phyloP scores from a whole-genome alignment of 176 grass and related monocot species.

The Metroxylon sagu region DNA sequence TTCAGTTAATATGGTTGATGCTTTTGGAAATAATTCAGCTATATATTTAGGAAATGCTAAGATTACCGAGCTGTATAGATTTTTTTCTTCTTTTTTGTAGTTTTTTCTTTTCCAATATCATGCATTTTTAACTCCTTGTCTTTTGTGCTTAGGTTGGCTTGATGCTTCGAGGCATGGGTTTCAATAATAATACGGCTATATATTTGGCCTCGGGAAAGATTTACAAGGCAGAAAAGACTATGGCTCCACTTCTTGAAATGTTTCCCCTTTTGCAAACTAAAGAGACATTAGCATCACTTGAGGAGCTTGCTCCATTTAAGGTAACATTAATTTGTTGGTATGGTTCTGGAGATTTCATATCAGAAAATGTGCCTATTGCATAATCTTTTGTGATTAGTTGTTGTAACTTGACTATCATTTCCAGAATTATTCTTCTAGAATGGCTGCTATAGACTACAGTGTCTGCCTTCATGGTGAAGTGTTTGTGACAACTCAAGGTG shows the following conservation, averaged over 20 bases:
- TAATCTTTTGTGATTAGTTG: constrained; percentile 3
- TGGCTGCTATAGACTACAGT: constrained; percentile 94
- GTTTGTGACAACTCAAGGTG: constrained; percentile 95
- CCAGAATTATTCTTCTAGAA: constrained; percentile 98
- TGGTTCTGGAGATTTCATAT: no score
- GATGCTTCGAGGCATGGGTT: constrained; percentile 93
- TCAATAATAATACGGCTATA: constrained; percentile 76
- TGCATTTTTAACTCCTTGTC: neutral
- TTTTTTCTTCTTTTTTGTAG: no score
- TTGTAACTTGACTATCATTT: constrained; percentile 10
- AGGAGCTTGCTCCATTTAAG: constrained; percentile 87
- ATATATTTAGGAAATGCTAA: no score
- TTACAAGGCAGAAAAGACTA: constrained; percentile 89
- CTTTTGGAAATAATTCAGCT: no score
- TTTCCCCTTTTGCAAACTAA: constrained; percentile 95
- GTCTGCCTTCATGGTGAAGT: constrained; percentile 91
- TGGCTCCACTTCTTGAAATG: constrained; percentile 96
- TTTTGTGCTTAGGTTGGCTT: constrained; percentile 69
- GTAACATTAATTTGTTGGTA: constrained; percentile 17
- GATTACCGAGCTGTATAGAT: no score
- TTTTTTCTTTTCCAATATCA: no score
- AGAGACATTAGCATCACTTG: constrained; percentile 76
- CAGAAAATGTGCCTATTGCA: no score
- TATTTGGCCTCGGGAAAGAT: constrained; percentile 99
- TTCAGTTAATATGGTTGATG: no score